A percentile compares a stretch with the other conserved stretches of the same genome.
Conservation (phyloP, 768 basidiomycete species). For the Serendipita indica region DNA sequence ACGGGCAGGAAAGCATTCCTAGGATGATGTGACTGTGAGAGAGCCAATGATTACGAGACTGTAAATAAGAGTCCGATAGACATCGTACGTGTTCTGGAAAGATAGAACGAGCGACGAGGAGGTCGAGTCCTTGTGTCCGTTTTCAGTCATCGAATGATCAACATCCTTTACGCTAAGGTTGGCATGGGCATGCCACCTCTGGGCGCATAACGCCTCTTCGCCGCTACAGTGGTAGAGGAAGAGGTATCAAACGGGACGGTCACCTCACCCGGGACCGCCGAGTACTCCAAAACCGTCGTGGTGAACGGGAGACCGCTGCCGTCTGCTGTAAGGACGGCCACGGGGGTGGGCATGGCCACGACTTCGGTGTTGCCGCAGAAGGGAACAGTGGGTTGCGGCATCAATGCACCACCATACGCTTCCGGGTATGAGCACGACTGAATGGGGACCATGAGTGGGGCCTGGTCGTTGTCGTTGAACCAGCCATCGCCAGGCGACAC, state of each 20-base stretch:
- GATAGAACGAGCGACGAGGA: too few species aligned
- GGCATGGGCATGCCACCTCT: background rate
- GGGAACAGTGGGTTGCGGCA: constrained; percentile 1
- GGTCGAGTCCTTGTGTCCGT: too few species aligned
- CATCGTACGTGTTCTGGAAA: too few species aligned
- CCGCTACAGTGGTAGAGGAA: background rate
- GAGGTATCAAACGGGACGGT: background rate
- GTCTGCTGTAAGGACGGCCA: background rate
- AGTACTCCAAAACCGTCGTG: background rate
- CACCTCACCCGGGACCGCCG: background rate
- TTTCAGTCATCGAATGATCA: too few species aligned
- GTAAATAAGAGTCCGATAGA: too few species aligned
- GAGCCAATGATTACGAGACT: too few species aligned
- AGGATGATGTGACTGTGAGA: too few species aligned
- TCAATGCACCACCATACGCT: background rate
- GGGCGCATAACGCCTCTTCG: background rate
- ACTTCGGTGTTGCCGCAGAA: constrained; percentile 7
- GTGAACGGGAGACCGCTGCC: background rate
- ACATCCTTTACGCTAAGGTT: background rate
- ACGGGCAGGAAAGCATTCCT: too few species aligned
- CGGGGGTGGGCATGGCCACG: background rate
- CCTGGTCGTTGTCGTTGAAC: constrained; percentile 7
- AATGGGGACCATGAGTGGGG: background rate
- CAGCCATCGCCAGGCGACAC: constrained; percentile 1
- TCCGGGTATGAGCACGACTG: background rate